A percentile compares a stretch with the other conserved stretches of the same genome.
These are phyloP conservation scores for Cercospora sp. DNA, from an alignment of 2,329 filamentous ascomycete species.

Conservation along the genomic window DNA sequence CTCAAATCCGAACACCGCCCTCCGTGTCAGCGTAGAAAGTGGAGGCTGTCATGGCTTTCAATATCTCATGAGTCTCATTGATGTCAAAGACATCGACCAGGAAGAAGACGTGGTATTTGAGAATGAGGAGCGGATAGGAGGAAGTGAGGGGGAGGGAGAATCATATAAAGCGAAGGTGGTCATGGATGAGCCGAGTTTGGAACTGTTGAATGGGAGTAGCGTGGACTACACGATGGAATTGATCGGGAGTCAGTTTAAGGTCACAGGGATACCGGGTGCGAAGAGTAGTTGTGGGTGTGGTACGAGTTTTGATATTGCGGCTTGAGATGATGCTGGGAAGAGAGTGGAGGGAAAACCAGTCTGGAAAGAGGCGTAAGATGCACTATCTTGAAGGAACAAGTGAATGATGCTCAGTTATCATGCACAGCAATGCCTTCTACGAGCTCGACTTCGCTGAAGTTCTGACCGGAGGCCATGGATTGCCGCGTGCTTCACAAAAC, in stretches of 20 bases:
- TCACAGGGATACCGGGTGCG: slow-evolving; percentile 87
- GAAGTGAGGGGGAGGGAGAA: slow-evolving; percentile 37
- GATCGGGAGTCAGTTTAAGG: slow-evolving; percentile 93
- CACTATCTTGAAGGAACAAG: too few species aligned
- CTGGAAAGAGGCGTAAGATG: too few species aligned
- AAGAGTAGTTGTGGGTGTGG: slow-evolving; percentile 96
- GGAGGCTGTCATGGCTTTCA: slow-evolving; percentile 98
- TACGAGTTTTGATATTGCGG: slow-evolving; percentile 90
- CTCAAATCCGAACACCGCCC: slow-evolving; percentile 72
- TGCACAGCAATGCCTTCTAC: too few species aligned
- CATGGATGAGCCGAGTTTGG: slow-evolving; percentile 82
- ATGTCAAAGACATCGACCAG: slow-evolving; percentile 55
- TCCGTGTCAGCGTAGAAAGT: slow-evolving; percentile 89
- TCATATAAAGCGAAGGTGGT: slow-evolving; percentile 71
- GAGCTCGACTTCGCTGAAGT: too few species aligned
- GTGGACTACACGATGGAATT: slow-evolving; percentile 96
- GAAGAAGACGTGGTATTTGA: slow-evolving; percentile 90
- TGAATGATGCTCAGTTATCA: too few species aligned
- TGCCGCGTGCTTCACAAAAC: too few species aligned
- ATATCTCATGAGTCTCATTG: slow-evolving; percentile 86
- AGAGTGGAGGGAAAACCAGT: too few species aligned
- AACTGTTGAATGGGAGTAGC: slow-evolving; percentile 87
- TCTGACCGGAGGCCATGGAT: neutral
- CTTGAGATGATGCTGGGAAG: slow-evolving; percentile 9
- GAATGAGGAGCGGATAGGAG: slow-evolving; percentile 49